Base-by-base conservation (phyloP, 192 early-diverging fungal genomes). In the Coemansia sp. region DNA sequence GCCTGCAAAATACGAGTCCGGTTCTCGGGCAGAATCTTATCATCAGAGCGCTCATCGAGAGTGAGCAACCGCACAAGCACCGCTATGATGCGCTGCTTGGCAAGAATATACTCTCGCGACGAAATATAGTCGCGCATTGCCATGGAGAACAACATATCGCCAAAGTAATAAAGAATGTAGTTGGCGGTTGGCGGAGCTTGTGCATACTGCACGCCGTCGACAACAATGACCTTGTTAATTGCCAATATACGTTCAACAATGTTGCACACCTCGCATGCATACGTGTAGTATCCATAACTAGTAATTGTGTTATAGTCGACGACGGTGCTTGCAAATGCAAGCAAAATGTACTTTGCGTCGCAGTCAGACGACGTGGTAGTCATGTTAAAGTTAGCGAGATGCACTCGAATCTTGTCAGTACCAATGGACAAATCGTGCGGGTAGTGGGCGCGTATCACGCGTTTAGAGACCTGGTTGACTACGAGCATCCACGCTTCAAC, bases 111-210 rank as follows among this genome's bases (percentile, higher is more conserved):
- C 19, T 65, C 60, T 14, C 37, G 59, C 10, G 73, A 57, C 14
- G 55, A 34, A n/a, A 22, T 17, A 20, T 47, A 47, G 10, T 65
- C 56, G 31, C 37, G 62, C 62, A 52, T 46, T 8, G 69, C 68
- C 54, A 81, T 65, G 2, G 51, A 28, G 22, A 68, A 58, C 21
- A 81, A 64, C 34, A 62, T 59, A 10, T 57, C 21, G 3, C 62
- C 72, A 58, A 68, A 81, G 37, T 67, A 62, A 12, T 65, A 26
- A 19, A 81, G 57, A 1, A 62, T 37, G 46, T 71, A 74, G 60
- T 81, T 81, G 12, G 72, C 59, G 1, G 78, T 68, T 6, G 78
- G 78, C 26, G 72, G 72, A 28, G 34, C 7, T 38, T 81, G 78
- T 6, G 58, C 65, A n/a, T 68, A 68, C 11, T 58, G 44, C 23